Base-by-base conservation (phyloP, 148 eudicot genomes). In the Vaccinium darrowii region DNA sequence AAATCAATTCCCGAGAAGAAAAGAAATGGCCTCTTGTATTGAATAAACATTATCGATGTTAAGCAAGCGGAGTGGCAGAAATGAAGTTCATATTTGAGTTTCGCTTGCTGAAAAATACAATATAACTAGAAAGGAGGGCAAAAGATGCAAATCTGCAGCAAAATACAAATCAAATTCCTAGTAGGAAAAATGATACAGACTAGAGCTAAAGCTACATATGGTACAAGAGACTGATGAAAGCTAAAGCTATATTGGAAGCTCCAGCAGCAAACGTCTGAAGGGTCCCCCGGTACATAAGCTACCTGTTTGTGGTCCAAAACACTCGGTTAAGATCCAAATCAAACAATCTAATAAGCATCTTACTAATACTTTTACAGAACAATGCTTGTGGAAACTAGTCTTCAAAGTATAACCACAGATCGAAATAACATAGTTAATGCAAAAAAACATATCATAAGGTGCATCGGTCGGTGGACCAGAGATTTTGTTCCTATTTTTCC, bases 161-260 rank as follows among this genome's bases (percentile, higher is more conserved):
- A 50, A 18, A 58, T n/a, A 60, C 18, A 84, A 56, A 27, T 76
- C 14, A 56, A 75, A 57, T 49, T 63, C 14, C 84, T 9, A 83
- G 6, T 4, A 69, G n/a, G 51, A 27, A 75, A 69, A 49, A 81
- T 73, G 50, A 47, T 85, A 80, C 87, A 85, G 81, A 19, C 72
- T 33, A 74, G 63, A 69, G 62, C 84, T 82, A 36, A 36, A 36
- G 39, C 39, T 36, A 36, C 39, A 36, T 36, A 36, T 36, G 39
- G 39, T 36, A 36, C 39, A 36, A 36, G 39, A 36, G 39, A 36
- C 39, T 36, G 39, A 36, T 36, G 39, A 36, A 36, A 36, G 39
- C 39, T 36, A 36, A 36, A 2, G 39, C 39, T 36, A 36, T 36
- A 65, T 51, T 69, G 58, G 60, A 82, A 86, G 53, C 81, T 75